Evolutionary conservation across 805 yeast species (phyloP).

Genomic region (Brettanomyces custersianus): DNA sequence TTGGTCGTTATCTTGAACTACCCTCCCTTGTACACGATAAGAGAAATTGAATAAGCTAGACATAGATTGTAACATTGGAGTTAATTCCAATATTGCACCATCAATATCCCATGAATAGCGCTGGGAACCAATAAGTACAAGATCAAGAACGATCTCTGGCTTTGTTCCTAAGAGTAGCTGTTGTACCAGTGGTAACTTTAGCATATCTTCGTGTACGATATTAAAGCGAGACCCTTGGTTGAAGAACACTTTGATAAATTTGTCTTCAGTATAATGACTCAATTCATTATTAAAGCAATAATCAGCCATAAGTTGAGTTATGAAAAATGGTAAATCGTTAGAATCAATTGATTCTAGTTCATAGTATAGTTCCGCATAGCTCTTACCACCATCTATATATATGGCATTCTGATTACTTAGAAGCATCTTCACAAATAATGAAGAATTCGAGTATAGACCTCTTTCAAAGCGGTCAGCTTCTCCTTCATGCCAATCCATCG

Average conservation of each 20-base stretch:
- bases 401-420: constrained; percentile 19
- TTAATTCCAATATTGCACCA: constrained; percentile 9
- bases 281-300: constrained; percentile 23
- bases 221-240: constrained; percentile 2
- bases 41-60: constrained; percentile 4
- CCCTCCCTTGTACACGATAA: not conserved
- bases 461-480: constrained; percentile 4
- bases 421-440: constrained; percentile 13
- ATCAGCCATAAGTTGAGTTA: constrained; percentile 31
- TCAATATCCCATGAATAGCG: constrained; percentile 11
- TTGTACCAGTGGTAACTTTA: constrained; percentile 1
- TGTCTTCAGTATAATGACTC: constrained; percentile 13
- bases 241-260: constrained; percentile 11
- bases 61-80: constrained; percentile 3
- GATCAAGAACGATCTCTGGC: constrained; percentile 4
- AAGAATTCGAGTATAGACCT: constrained; percentile 4
- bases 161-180: not conserved
- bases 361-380: constrained; percentile 25
- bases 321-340: constrained; percentile 43
- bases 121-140: constrained; percentile 5
- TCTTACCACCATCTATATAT: constrained; percentile 17
- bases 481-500: constrained; percentile 16
- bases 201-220: constrained; percentile 8
- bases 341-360: constrained; percentile 28
- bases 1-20: not conserved